These are phyloP conservation scores for Fraxinus greggii DNA, from an alignment of 305 asterid genomes.

Conservation along the genomic window DNA sequence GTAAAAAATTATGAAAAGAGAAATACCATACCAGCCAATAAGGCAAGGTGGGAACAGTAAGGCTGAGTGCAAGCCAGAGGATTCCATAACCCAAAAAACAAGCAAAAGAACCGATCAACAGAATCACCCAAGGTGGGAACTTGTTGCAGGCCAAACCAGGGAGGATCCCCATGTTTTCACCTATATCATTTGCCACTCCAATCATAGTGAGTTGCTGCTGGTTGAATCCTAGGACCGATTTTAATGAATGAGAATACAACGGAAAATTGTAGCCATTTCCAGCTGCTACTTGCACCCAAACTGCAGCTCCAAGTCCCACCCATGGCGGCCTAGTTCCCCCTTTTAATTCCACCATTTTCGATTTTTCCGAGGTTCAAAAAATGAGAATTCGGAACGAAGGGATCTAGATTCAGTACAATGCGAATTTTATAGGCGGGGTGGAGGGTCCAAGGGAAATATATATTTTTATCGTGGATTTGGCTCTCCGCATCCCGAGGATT, in stretches of 20 bases:
- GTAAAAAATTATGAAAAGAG: background rate
- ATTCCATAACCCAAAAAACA: constrained; percentile 69
- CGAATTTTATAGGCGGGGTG: background rate
- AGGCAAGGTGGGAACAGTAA: constrained; percentile 40
- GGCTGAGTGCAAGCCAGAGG: constrained; percentile 58
- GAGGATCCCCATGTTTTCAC: constrained; percentile 64
- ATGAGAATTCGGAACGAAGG: background rate
- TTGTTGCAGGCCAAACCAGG: constrained; percentile 55
- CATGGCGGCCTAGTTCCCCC: constrained; percentile 68
- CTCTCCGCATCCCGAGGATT: background rate
- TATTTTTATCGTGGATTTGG: background rate
- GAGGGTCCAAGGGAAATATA: background rate
- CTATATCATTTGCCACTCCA: constrained; percentile 70
- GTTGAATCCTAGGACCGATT: constrained; percentile 60
- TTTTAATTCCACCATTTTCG: constrained; percentile 37
- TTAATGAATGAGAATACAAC: constrained; percentile 66
- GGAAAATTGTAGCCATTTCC: constrained; percentile 70
- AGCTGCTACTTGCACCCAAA: constrained; percentile 64
- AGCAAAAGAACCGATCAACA: constrained; percentile 47
- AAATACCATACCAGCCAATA: constrained; percentile 53
- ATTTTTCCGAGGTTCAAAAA: background rate
- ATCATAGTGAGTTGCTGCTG: constrained; percentile 59
- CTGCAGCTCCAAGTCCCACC: constrained; percentile 73
- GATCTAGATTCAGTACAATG: background rate
- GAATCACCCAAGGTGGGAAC: constrained; percentile 65